Conservation (phyloP, 257 asterid species). For the Solanum pinnatisectum region DNA sequence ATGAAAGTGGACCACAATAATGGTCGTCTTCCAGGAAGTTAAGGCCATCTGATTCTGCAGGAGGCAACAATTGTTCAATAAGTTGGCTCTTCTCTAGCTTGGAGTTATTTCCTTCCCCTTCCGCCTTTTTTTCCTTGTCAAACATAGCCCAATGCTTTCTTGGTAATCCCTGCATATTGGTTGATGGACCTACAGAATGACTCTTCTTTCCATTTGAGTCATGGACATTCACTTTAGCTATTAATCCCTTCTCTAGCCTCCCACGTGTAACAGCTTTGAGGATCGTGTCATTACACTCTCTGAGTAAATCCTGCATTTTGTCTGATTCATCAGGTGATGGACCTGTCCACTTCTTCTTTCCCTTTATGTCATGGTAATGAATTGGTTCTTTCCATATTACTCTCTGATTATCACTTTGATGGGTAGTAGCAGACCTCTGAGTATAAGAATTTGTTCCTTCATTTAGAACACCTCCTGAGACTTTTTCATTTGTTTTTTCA, state of each 20-base stretch:
- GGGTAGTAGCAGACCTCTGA: neutral
- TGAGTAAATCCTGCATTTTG: neutral
- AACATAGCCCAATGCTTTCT: neutral
- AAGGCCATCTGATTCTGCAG: neutral
- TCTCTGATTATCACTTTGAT: neutral
- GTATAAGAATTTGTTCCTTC: neutral
- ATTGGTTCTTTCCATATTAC: neutral
- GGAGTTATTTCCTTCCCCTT: neutral
- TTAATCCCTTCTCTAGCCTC: neutral
- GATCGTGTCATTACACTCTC: neutral
- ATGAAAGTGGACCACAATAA: neutral
- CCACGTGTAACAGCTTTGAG: neutral
- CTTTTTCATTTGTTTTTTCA: neutral
- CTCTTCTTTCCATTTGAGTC: neutral
- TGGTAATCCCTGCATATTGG: neutral
- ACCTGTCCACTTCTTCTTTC: neutral
- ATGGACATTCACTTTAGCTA: neutral
- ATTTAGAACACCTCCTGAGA: neutral
- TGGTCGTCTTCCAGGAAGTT: neutral
- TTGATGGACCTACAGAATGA: neutral
- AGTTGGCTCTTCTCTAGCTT: neutral
- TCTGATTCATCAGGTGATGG: neutral
- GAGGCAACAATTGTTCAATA: neutral
- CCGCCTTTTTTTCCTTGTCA: neutral
- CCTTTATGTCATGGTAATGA: neutral